phyloP scores from a whole-genome alignment of 2,329 filamentous ascomycete species.

The Fusarium sp. region DNA sequence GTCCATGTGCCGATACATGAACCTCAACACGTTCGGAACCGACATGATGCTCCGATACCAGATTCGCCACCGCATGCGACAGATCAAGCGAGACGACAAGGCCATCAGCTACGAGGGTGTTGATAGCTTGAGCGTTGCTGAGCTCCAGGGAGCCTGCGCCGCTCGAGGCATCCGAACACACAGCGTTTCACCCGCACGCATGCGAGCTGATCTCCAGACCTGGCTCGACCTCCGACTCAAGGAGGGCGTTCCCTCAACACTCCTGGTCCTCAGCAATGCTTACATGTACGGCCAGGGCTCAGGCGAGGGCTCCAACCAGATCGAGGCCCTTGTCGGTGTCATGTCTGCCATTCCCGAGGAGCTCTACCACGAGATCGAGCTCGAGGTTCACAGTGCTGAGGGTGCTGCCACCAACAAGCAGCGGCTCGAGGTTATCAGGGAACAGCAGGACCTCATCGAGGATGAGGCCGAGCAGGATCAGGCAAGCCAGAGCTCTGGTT shows the following conservation, averaged over 20 bases:
- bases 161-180: constrained; percentile 93
- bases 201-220: constrained; percentile 88
- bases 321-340: constrained; percentile 91
- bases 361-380: constrained; percentile 98
- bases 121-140: constrained; percentile 88
- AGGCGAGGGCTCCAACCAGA: constrained; percentile 87
- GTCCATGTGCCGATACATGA: constrained; percentile 98
- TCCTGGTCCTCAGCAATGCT: constrained; percentile 94
- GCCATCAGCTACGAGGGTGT: constrained; percentile 95
- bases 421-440: constrained; percentile 95
- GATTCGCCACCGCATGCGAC: constrained; percentile 95
- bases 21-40: constrained; percentile 94
- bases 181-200: constrained; percentile 85
- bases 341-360: constrained; percentile 96
- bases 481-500: constrained; percentile 77
- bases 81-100: constrained; percentile 97
- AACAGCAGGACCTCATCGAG: constrained; percentile 97
- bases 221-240: constrained; percentile 95
- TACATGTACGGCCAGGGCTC: constrained; percentile 95
- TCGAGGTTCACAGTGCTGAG: constrained; percentile 96
- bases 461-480: constrained; percentile 95
- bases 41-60: constrained; percentile 98
- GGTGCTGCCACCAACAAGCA: constrained; percentile 99
- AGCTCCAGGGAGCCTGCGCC: constrained; percentile 91
- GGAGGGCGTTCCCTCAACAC: constrained; percentile 94